Evolutionary conservation across 345 rosid species (phyloP), one percentile per base, ranked within the genome.

Genomic region (Euphorbia peplus): DNA sequence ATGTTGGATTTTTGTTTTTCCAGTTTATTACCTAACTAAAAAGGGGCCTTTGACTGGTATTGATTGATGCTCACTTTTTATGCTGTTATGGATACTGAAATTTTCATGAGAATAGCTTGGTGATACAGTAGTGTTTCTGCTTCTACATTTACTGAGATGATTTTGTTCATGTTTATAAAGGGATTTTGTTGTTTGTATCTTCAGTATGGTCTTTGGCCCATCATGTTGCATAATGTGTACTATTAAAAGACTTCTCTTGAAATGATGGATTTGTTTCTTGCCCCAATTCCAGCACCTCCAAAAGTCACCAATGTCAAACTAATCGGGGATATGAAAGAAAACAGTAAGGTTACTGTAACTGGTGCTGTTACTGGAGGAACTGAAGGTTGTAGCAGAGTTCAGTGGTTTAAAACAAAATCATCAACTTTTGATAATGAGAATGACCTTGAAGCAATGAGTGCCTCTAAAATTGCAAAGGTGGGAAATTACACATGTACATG

Each of bases 301-400:
- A 91, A 89, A 85, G 97, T 91, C 29, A 74, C 82, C 50, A 87
- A 89, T 80, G 88, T 91, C 57, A 91, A 85, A 87, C 87, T 93
- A 75, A 78, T 86, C 76, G 98, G 98, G 2, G 95, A 93, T 72
- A 60, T 91, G 74, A 87, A 79, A 77, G 98, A 93, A 80, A 93
- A 82, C 79, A 91, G 87, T 79, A 93, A 89, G 83, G 73, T 91
- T 73, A 89, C 95, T 50, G 92, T 89, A 69, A 84, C 84, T 28
- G 97, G 97, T 59, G 67, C 46, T 78, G 95, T 91, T 74, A 84
- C 90, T 25, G 96, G 98, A 67, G 98, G 98, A 78, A 81, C 90
- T 69, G 98, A 93, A 82, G 86, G 86, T 83, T 89, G 92, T 37
- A 93, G 98, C 82, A 89, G 86, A 84, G 97, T 93, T 70, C 98